Conservation (phyloP, 1,284 basidiomycete species). For the Marasmius tenuissimus region DNA sequence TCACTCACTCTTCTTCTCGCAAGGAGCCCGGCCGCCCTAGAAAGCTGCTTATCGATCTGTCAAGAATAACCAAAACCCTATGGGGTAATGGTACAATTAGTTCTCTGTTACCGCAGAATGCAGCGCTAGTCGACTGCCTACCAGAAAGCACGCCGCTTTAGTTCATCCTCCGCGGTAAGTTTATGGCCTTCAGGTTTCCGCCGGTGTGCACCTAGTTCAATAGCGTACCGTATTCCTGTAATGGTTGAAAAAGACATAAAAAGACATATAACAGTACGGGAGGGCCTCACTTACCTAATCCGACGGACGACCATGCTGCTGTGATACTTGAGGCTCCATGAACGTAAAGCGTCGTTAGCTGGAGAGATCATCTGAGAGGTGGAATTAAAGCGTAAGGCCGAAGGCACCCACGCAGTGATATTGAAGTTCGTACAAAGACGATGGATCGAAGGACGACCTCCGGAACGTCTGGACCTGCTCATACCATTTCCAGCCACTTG, state of each 20-base stretch:
- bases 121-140: constrained; percentile 18
- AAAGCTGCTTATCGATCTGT: constrained; percentile 45
- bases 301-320: constrained; percentile 1
- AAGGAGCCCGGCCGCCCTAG: constrained; percentile 60
- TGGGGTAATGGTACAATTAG: neutral
- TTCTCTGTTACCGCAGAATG: neutral
- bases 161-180: constrained; percentile 37
- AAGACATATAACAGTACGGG: neutral
- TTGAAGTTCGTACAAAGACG: constrained; percentile 40
- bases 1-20: constrained; percentile 57
- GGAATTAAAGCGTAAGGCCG: neutral
- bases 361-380: neutral
- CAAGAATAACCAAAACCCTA: constrained; percentile 43
- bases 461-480: constrained; percentile 35
- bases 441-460: constrained; percentile 31
- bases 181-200: constrained; percentile 25
- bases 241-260: neutral
- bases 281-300: neutral
- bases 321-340: neutral
- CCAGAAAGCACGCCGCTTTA: constrained; percentile 61
- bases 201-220: constrained; percentile 34
- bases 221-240: constrained; percentile 40
- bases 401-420: constrained; percentile 5
- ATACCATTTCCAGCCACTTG: constrained; percentile 54
- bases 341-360: neutral